Evolutionary conservation across 768 basidiomycete genomes (phyloP).

Genomic region (Leccinum rimulosum): DNA sequence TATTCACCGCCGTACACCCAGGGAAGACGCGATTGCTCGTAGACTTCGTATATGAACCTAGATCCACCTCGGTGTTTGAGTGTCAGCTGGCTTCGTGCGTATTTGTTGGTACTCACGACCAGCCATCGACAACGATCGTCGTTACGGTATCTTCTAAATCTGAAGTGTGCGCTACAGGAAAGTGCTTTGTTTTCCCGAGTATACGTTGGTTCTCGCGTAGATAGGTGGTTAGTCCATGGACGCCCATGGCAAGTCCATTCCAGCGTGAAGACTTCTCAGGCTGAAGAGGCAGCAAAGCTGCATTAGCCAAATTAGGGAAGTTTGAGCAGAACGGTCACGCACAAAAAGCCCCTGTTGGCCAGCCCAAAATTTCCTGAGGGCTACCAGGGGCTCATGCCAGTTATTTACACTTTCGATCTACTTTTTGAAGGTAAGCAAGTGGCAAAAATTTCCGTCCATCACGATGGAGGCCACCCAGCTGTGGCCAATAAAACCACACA

Average conservation of each 20-base stretch:
- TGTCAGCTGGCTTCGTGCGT: constrained; percentile 1
- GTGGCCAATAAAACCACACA: neutral
- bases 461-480: constrained; percentile 7
- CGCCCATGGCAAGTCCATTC: constrained; percentile 40
- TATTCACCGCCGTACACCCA: constrained; percentile 92
- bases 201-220: constrained; percentile 43
- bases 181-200: constrained; percentile 38
- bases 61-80: constrained; percentile 8
- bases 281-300: neutral
- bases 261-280: neutral
- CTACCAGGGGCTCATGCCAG: neutral
- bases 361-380: neutral
- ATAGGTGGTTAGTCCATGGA: constrained; percentile 52
- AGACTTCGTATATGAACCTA: constrained; percentile 76
- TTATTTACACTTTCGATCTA: neutral
- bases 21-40: constrained; percentile 57
- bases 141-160: constrained; percentile 23
- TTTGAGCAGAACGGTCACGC: neutral
- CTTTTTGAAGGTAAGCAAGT: constrained; percentile 8
- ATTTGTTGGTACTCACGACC: constrained; percentile 64
- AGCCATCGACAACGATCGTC: constrained; percentile 74
- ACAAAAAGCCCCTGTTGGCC: neutral
- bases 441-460: neutral
- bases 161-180: constrained; percentile 15
- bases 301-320: constrained; percentile 5